Evolutionary conservation across 2,329 filamentous ascomycete species (phyloP), one percentile per base, ranked within the genome.

Genomic region (Phoma sp.): DNA sequence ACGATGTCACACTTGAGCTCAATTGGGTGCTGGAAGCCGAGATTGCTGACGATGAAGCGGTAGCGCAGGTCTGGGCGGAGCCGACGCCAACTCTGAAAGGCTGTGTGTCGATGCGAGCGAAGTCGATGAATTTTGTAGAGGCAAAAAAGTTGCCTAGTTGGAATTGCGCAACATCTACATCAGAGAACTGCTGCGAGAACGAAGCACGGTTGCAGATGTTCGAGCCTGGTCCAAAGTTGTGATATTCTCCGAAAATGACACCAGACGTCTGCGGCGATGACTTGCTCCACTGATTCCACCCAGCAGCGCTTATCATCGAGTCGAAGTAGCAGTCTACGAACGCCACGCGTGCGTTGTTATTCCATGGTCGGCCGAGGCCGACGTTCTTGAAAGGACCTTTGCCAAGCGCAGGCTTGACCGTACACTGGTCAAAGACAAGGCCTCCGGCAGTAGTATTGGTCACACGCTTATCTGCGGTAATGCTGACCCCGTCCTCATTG

Each of bases 81-180:
- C 68, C 70, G 18, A 65, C 65, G 1, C 68, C 71, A 10, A 71
- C 65, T 2, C 57, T 57, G 48, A 79, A 80, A 0, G 77, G 77
- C 46, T 70, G 66, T 1, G 71, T 67, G 47, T 71, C 64, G 14
- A 79, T 64, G 30, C 71, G 68, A 2, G 73, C 72, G 48, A 78
- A 76, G 52, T 80, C 73, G 58, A 80, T 78, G 73, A 76, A 79
- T 6, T 70, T 67, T 1, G 71, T 78, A 1, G 66, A 66, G 1
- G 69, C 57, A 51, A 80, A 79, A 62, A 79, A 78, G 52, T 65
- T 74, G 6, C 67, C 62, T 28, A 79, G 60, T 61, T 78, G 68
- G 46, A 77, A 79, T 46, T 77, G 69, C 21, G 67, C 68, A 15
- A 74, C 75, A 32, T 72, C 63, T 9, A 52, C 43, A 51, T 74